A percentile compares a stretch with the other conserved stretches of the same genome.
phyloP scores from a whole-genome alignment of 2,329 filamentous ascomycete genomes.

The Graphiopsis chlorocephala region DNA sequence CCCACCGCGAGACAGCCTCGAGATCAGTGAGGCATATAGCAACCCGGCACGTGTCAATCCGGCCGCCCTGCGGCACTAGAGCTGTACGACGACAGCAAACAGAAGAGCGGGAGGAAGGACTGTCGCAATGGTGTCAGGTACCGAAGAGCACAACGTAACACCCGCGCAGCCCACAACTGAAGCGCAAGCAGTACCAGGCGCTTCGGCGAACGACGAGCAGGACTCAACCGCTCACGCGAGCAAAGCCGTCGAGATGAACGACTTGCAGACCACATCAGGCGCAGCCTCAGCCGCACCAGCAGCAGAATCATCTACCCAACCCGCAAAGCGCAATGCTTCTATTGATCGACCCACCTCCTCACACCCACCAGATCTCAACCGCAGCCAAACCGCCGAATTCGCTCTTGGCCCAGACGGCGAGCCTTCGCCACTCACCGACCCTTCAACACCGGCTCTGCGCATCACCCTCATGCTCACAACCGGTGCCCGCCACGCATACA shows the following conservation, averaged over 20 bases:
- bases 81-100: background rate
- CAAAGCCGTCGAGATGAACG: constrained; percentile 14
- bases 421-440: constrained; percentile 7
- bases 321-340: background rate
- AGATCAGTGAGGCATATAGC: background rate
- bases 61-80: background rate
- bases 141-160: background rate
- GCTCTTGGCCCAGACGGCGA: constrained; percentile 14
- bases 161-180: constrained; percentile 2
- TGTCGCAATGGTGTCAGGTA: constrained; percentile 1
- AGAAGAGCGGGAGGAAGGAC: background rate
- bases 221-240: background rate
- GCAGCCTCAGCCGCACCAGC: background rate
- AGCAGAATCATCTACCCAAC: background rate
- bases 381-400: constrained; percentile 15
- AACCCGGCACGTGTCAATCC: background rate
- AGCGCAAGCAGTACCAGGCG: constrained; percentile 6
- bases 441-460: constrained; percentile 49
- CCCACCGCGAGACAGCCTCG: background rate
- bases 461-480: constrained; percentile 77
- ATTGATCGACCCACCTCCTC: background rate
- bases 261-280: background rate
- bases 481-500: constrained; percentile 83
- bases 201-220: constrained; percentile 8
- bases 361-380: constrained; percentile 10